phyloP scores from a whole-genome alignment of 2,329 filamentous ascomycete genomes.

The Fusarium sp. region DNA sequence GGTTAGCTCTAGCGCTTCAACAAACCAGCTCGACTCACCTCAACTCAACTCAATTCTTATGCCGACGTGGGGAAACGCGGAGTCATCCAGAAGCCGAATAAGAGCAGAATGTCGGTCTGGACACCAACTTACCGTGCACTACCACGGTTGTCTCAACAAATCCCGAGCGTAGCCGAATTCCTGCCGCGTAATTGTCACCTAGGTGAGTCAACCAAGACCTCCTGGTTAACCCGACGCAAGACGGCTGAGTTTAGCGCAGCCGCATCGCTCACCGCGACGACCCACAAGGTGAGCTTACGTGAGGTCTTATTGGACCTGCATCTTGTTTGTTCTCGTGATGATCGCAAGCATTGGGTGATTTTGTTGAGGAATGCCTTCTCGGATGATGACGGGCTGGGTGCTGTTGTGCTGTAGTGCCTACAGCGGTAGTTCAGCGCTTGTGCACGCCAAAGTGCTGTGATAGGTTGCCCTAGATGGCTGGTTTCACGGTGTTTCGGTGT shows the following conservation, averaged over 20 bases:
- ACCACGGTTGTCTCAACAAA: conserved; percentile 13
- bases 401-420: background rate
- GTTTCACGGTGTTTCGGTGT: conserved; percentile 17
- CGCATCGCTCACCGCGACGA: background rate
- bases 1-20: conserved; percentile 33
- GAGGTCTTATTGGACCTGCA: background rate
- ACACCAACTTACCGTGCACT: background rate
- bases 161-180: conserved; percentile 27
- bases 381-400: conserved; percentile 11
- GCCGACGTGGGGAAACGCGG: conserved; percentile 15
- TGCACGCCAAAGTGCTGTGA: background rate
- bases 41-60: conserved; percentile 1
- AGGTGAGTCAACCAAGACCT: conserved; percentile 27
- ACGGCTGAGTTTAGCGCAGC: conserved; percentile 27
- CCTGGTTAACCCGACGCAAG: conserved; percentile 33
- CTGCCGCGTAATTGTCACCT: conserved; percentile 24
- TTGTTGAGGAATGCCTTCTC: conserved; percentile 26
- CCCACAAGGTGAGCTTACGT: conserved; percentile 23
- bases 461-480: conserved; percentile 3
- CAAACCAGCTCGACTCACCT: background rate
- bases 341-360: background rate
- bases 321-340: conserved; percentile 25
- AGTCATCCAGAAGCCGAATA: background rate
- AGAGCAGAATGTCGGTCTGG: background rate
- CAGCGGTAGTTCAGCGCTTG: background rate